A percentile compares a stretch with the other conserved stretches of the same genome.
phyloP scores from a whole-genome alignment of 1,284 basidiomycete species.

The Sanghuangporus sanghuang region DNA sequence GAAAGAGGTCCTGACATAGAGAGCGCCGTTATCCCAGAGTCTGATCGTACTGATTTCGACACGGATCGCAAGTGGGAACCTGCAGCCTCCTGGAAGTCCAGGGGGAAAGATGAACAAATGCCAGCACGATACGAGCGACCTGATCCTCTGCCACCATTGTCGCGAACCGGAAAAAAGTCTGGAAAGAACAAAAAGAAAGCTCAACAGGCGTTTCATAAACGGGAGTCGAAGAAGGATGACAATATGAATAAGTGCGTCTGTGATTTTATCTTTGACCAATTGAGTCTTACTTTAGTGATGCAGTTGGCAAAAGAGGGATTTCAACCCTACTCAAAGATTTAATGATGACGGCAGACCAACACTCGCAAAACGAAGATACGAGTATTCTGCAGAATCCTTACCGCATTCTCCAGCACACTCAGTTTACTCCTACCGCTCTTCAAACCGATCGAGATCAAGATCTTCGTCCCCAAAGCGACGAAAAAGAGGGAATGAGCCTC shows the following conservation, averaged over 20 bases:
- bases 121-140: constrained; percentile 16
- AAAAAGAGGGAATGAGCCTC: constrained; percentile 26
- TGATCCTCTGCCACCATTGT: constrained; percentile 25
- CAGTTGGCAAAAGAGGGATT: constrained; percentile 50
- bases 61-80: constrained; percentile 48
- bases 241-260: constrained; percentile 62
- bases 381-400: constrained; percentile 28
- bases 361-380: constrained; percentile 21
- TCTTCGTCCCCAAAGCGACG: constrained; percentile 53
- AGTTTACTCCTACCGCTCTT: constrained; percentile 57
- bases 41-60: neutral
- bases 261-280: constrained; percentile 15
- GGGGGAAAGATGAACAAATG: constrained; percentile 26
- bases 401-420: constrained; percentile 59
- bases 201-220: constrained; percentile 31
- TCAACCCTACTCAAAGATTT: constrained; percentile 33
- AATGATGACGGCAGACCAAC: constrained; percentile 29
- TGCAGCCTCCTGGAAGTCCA: constrained; percentile 52
- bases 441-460: constrained; percentile 57
- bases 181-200: constrained; percentile 33
- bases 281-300: constrained; percentile 10
- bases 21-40: neutral
- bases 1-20: constrained; percentile 12
- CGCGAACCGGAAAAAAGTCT: constrained; percentile 32
- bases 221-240: constrained; percentile 58